Percentiles rank a stretch among this genome's conserved stretches.
Evolutionary conservation across 495 filamentous ascomycete genomes (phyloP).

Genomic region (Immersiella caudata): DNA sequence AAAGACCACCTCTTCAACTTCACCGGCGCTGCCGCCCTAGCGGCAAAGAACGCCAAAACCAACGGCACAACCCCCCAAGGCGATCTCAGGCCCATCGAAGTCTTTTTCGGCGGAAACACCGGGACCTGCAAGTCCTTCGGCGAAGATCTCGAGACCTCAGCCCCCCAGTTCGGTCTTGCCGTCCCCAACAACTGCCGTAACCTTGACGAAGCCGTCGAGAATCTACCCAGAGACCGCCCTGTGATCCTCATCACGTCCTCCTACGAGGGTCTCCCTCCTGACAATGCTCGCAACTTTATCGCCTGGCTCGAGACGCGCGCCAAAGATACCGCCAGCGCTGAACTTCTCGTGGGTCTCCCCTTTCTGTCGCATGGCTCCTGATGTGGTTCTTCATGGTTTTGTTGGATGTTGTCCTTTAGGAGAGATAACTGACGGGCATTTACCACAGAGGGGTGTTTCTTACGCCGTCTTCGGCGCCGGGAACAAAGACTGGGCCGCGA

Average conservation of each 20-base stretch:
- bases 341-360: too few species aligned
- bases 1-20: slow-evolving; percentile 43
- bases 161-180: slow-evolving; percentile 54
- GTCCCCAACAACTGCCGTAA: slow-evolving; percentile 40
- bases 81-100: slow-evolving; percentile 45
- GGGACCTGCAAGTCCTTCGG: slow-evolving; percentile 71
- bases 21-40: slow-evolving; percentile 10
- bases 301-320: slow-evolving; percentile 55
- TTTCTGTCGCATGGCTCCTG: too few species aligned
- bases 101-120: slow-evolving; percentile 68
- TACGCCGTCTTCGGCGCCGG: slow-evolving; percentile 65
- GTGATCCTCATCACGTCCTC: slow-evolving; percentile 62
- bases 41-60: not conserved
- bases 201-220: slow-evolving; percentile 62
- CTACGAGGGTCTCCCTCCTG: slow-evolving; percentile 66
- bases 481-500: slow-evolving; percentile 61
- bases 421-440: too few species aligned
- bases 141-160: slow-evolving; percentile 57
- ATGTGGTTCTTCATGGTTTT: too few species aligned
- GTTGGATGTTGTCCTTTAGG: too few species aligned
- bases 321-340: slow-evolving; percentile 44
- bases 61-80: slow-evolving; percentile 1
- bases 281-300: slow-evolving; percentile 69
- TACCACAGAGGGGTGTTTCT: slow-evolving; percentile 51
- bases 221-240: slow-evolving; percentile 58